Evolutionary conservation across 495 filamentous ascomycete species (phyloP).

Genomic region (Podospora tetraspora): DNA sequence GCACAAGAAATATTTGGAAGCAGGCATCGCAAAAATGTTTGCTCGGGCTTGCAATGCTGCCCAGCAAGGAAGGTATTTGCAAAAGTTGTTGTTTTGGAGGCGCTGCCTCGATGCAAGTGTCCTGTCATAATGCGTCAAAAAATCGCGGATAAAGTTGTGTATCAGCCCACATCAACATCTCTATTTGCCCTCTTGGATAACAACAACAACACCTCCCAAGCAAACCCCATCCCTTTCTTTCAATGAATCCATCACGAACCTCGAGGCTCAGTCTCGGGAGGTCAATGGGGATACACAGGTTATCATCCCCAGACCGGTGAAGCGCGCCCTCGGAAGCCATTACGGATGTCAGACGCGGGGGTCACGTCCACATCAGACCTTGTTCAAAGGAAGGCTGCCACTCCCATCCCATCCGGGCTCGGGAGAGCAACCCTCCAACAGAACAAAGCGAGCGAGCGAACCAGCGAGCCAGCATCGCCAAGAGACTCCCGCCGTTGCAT

Average conservation of each 20-base stretch:
- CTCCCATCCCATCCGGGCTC: neutral
- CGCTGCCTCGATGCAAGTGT: neutral
- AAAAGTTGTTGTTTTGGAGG: too few species aligned
- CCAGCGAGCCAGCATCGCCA: neutral
- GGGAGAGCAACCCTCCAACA: neutral
- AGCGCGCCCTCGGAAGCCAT: neutral
- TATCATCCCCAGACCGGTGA: neutral
- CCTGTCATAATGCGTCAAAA: neutral
- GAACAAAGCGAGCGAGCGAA: neutral
- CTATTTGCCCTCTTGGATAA: neutral
- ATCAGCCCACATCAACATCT: neutral
- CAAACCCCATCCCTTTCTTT: neutral
- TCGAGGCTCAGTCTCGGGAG: neutral
- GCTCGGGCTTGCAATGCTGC: neutral
- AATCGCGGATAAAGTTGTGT: neutral
- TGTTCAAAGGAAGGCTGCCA: neutral
- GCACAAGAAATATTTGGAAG: neutral
- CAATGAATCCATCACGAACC: neutral
- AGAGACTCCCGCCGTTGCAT: neutral
- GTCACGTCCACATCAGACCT: neutral
- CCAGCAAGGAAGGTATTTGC: too few species aligned
- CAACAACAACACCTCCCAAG: too few species aligned
- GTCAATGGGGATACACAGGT: neutral
- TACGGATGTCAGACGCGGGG: neutral
- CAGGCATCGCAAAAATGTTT: neutral